These are phyloP conservation scores for Gossypioides kirkii DNA, from an alignment of 345 rosid genomes.

Conservation along the genomic window DNA sequence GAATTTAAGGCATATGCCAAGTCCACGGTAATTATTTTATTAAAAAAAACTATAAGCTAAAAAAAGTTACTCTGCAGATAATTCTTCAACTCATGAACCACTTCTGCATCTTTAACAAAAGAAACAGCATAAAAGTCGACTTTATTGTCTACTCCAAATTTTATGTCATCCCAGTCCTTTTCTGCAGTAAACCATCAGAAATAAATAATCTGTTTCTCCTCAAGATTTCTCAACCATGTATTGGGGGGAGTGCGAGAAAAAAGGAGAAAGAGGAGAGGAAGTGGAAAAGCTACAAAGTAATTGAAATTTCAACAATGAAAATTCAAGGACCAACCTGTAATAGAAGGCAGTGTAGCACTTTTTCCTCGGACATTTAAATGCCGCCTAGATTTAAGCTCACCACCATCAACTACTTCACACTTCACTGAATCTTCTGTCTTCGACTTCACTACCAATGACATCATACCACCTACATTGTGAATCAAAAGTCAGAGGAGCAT, in stretches of 20 bases:
- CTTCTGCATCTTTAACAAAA: constrained; percentile 97
- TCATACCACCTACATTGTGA: constrained; percentile 81
- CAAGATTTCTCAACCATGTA: neutral
- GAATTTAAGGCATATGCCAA: neutral
- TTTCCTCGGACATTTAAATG: constrained; percentile 97
- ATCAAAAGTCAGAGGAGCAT: constrained; percentile 5
- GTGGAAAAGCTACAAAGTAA: neutral
- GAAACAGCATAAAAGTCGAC: constrained; percentile 98
- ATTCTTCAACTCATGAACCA: constrained; percentile 94
- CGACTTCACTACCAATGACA: constrained; percentile 84
- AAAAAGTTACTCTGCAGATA: constrained; percentile 57
- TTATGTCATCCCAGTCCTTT: constrained; percentile 99
- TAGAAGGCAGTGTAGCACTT: constrained; percentile 96
- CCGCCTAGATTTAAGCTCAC: constrained; percentile 97
- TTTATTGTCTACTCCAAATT: constrained; percentile 92
- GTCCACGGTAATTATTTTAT: neutral
- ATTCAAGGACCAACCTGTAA: constrained; percentile 56
- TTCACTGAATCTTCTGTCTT: constrained; percentile 92
- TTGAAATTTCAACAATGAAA: neutral
- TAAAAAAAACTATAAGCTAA: neutral
- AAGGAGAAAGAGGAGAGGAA: constrained; percentile 4
- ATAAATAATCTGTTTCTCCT: neutral
- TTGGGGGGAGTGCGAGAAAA: neutral
- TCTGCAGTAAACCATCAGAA: constrained; percentile 43
- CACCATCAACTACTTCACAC: constrained; percentile 97